These are phyloP conservation scores for Guillardia theta DNA, from an alignment of 78 protist species.

Conservation along the genomic window DNA sequence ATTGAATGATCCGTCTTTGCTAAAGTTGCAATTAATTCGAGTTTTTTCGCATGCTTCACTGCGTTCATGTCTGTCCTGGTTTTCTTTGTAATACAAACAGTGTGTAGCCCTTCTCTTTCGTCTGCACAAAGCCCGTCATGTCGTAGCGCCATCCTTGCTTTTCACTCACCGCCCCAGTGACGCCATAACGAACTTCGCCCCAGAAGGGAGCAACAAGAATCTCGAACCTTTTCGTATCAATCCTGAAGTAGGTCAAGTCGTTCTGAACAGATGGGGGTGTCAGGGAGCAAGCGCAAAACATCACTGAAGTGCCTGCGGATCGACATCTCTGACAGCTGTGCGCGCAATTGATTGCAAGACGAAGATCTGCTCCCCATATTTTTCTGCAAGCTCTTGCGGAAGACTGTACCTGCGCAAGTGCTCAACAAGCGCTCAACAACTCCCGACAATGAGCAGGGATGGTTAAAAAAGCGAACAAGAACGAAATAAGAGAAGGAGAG, in stretches of 20 bases:
- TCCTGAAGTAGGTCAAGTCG: background rate
- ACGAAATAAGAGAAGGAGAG: too few relatives aligned
- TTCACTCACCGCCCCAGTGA: background rate
- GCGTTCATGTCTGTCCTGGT: background rate
- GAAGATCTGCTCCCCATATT: constrained; percentile 11
- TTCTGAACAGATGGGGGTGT: background rate
- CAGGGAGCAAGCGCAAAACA: background rate
- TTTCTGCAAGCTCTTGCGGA: background rate
- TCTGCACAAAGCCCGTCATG: background rate
- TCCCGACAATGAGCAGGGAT: too few relatives aligned
- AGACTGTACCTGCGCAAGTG: too few relatives aligned
- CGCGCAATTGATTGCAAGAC: background rate
- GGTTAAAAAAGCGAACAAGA: too few relatives aligned
- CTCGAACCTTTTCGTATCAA: constrained; percentile 9
- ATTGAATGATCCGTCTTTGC: too few relatives aligned
- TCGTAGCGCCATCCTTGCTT: background rate
- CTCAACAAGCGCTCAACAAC: too few relatives aligned
- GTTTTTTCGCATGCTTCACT: too few relatives aligned
- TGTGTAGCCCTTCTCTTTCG: background rate
- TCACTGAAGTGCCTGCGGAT: background rate
- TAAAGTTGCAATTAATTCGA: too few relatives aligned
- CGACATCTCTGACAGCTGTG: constrained; percentile 6
- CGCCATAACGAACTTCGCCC: constrained; percentile 24
- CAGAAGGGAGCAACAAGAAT: constrained; percentile 1
- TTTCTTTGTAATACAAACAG: background rate